Evolutionary conservation across 2,329 filamentous ascomycete species (phyloP).

Genomic region (Paecilomyces variotii): DNA sequence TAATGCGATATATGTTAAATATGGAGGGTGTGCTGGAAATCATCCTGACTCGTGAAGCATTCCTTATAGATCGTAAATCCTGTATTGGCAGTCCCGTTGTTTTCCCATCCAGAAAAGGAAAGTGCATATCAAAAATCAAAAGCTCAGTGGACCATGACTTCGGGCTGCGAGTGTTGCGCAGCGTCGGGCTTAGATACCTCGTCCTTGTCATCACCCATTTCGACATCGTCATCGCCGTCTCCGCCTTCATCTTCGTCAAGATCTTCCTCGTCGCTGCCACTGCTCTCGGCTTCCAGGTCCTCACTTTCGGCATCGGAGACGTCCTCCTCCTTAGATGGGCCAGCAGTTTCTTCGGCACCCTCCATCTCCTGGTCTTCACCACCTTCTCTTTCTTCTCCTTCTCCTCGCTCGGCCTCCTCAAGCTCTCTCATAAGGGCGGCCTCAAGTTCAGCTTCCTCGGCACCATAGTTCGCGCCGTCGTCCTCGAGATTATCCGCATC

Average conservation of each 20-base stretch:
- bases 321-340: constrained; percentile 44
- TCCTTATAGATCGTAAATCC: not conserved
- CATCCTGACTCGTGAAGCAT: not conserved
- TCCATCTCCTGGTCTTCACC: constrained; percentile 68
- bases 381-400: constrained; percentile 34
- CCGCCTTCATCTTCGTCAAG: constrained; percentile 56
- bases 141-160: constrained; percentile 41
- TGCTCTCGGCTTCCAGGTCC: constrained; percentile 70
- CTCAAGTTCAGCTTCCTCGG: constrained; percentile 73
- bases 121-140: constrained; percentile 4
- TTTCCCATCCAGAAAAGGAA: constrained; percentile 4
- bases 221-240: constrained; percentile 50
- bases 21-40: constrained; percentile 9
- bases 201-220: constrained; percentile 48
- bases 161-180: constrained; percentile 26
- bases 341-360: constrained; percentile 52
- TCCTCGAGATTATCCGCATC: constrained; percentile 83
- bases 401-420: constrained; percentile 16
- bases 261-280: constrained; percentile 63
- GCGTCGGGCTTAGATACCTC: constrained; percentile 21
- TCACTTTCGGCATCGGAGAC: constrained; percentile 68
- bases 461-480: constrained; percentile 78
- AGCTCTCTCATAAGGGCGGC: constrained; percentile 51
- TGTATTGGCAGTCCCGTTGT: not conserved
- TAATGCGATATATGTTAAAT: constrained; percentile 7